Percentiles rank a stretch among this genome's conserved stretches.
phyloP scores from a whole-genome alignment of 176 grass and related monocot genomes.

The Rhipidocladum racemiflorum region DNA sequence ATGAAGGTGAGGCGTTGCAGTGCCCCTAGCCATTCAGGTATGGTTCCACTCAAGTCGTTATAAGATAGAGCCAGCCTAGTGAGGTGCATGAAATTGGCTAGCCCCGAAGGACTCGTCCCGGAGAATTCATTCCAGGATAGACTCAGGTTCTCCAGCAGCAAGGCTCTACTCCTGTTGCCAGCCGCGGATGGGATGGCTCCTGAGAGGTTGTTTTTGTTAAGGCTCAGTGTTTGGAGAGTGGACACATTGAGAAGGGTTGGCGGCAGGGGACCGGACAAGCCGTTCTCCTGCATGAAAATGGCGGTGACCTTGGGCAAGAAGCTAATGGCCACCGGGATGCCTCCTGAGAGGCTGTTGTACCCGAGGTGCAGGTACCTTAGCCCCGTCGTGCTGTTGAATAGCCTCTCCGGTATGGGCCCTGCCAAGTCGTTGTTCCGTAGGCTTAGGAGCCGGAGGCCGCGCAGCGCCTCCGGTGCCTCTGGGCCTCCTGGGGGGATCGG shows the following conservation, averaged over 20 bases:
- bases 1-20: neutral
- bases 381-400: neutral
- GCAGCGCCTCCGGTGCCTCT: no score
- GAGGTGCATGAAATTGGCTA: neutral
- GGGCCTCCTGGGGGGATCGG: neutral
- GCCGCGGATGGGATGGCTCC: neutral
- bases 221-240: neutral
- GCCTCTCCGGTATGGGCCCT: neutral
- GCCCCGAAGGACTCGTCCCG: neutral
- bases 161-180: no score
- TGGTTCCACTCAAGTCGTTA: neutral
- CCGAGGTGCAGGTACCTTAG: neutral
- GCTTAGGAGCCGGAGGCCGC: neutral
- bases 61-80: neutral
- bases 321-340: neutral
- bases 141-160: no score
- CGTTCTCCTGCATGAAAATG: neutral
- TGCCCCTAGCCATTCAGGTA: neutral
- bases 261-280: neutral
- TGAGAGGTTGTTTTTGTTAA: neutral
- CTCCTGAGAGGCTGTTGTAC: neutral
- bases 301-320: no score
- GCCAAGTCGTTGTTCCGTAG: neutral
- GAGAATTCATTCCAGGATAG: neutral
- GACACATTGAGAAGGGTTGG: neutral